Evolutionary conservation across 208 protist genomes (phyloP).

Genomic region (Leishmania guyanensis): DNA sequence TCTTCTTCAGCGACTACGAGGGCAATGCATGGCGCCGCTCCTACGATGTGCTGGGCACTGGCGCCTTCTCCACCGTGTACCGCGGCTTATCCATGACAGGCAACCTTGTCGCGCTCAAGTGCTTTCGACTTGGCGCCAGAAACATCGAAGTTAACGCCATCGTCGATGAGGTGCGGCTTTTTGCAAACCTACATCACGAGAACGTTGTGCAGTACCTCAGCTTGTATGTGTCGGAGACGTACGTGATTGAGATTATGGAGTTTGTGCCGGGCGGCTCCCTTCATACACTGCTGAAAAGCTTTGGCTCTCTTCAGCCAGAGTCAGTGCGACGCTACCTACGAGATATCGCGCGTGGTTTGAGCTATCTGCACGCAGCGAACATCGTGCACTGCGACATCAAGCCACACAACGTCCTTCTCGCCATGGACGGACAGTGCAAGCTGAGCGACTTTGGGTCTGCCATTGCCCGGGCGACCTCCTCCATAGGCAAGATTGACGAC

Average conservation of each 20-base stretch:
- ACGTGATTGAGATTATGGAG: constrained; percentile 84
- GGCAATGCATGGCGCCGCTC: constrained; percentile 68
- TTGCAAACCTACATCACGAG: constrained; percentile 67
- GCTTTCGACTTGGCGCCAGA: constrained; percentile 54
- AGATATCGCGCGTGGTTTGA: constrained; percentile 65
- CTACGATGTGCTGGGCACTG: constrained; percentile 44
- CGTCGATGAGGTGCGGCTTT: constrained; percentile 64
- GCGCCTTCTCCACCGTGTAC: constrained; percentile 69
- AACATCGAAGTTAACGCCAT: constrained; percentile 55
- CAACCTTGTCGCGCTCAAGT: constrained; percentile 77
- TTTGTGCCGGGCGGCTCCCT: constrained; percentile 83
- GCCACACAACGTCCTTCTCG: constrained; percentile 82
- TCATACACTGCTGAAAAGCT: constrained; percentile 61
- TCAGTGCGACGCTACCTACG: constrained; percentile 63
- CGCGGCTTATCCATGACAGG: constrained; percentile 63
- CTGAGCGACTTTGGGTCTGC: constrained; percentile 86
- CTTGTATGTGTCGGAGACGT: constrained; percentile 44
- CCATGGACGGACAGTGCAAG: constrained; percentile 83
- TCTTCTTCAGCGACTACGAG: constrained; percentile 60
- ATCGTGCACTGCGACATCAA: constrained; percentile 89
- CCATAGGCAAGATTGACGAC: constrained; percentile 45
- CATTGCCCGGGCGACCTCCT: constrained; percentile 44
- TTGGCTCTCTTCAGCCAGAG: constrained; percentile 43
- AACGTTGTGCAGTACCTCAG: constrained; percentile 88
- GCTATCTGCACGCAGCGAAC: constrained; percentile 75